Evolutionary conservation across 73 alveolate genomes (phyloP), one percentile per base, ranked within the genome.

Genomic region (Effrenium voratum): DNA sequence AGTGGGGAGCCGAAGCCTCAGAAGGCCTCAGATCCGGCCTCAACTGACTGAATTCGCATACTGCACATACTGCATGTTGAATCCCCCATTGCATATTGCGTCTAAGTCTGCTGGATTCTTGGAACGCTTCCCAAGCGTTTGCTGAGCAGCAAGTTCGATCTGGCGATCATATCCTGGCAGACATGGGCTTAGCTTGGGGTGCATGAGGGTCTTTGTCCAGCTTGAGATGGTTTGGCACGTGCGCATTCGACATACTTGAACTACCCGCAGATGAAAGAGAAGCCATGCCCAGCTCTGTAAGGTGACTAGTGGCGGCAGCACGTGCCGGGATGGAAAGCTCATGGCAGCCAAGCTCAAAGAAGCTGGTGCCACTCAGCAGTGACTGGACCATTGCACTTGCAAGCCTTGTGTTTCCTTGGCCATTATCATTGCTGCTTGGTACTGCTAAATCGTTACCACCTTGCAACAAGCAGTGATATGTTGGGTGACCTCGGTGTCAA

Each of bases 131-230:
- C n/a, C 73, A 59, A 55, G 24, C 60, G 38, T 40, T 43, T 45
- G 10, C 81, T 32, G 93, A 34, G 93, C 93, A 52, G 80, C 93
- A 84, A 59, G 75, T 84, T 28, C 93, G 93, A 24, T 30, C n/a
- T 24, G 93, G 93, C 16, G 93, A 84, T 43, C 73, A 45, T 2
- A 84, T 84, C 45, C 38, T 84, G 13, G 93, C 93, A 12, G 93
- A 47, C 15, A 15, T 34, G 49, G 55, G 43, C 93, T 34, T 26
- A 30, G 93, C 26, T 57, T 0, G 34, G 68, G 10, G 68, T 24
- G 15, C 28, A 15, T 8, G 75, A 32, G 30, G n/a, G 40, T n/a
- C n/a, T n/a, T n/a, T n/a, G n/a, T n/a, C n/a, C n/a, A n/a, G n/a
- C n/a, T n/a, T n/a, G n/a, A n/a, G n/a, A n/a, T n/a, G n/a, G n/a